Evolutionary conservation across 1,284 basidiomycete genomes (phyloP).

Genomic region (Pseudozyma thailandica): DNA sequence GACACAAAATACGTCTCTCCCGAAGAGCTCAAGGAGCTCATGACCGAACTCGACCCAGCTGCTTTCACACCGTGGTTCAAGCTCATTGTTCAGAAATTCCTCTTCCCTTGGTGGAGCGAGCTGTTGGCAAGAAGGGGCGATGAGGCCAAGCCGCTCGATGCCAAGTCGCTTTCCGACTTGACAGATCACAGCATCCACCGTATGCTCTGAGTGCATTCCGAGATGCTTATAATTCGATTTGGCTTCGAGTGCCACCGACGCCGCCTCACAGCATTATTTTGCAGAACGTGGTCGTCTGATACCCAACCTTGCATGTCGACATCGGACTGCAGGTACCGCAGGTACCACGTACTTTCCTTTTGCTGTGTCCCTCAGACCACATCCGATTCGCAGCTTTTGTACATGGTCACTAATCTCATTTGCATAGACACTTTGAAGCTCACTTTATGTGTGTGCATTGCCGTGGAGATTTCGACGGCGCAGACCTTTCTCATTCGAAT

Average conservation of each 20-base stretch:
- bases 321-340: no score
- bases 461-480: no score
- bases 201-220: slow-evolving; percentile 47
- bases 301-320: no score
- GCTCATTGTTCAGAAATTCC: slow-evolving; percentile 93
- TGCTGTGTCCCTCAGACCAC: no score
- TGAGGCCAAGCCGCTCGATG: slow-evolving; percentile 46
- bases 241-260: no score
- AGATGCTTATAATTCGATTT: not conserved
- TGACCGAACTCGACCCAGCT: slow-evolving; percentile 77
- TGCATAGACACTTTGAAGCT: no score
- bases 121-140: slow-evolving; percentile 73
- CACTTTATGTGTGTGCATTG: no score
- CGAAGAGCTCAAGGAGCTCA: slow-evolving; percentile 88
- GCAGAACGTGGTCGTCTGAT: slow-evolving; percentile 14
- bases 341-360: no score
- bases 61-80: slow-evolving; percentile 99
- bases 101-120: slow-evolving; percentile 98
- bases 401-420: no score
- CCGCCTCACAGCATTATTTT: not conserved
- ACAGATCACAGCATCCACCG: slow-evolving; percentile 64
- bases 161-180: slow-evolving; percentile 53
- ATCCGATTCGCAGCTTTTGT: no score
- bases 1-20: slow-evolving; percentile 92
- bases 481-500: no score